These are phyloP conservation scores for Blastocystis sp. DNA, from an alignment of 352 stramenopile genomes.

Conservation along the genomic window DNA sequence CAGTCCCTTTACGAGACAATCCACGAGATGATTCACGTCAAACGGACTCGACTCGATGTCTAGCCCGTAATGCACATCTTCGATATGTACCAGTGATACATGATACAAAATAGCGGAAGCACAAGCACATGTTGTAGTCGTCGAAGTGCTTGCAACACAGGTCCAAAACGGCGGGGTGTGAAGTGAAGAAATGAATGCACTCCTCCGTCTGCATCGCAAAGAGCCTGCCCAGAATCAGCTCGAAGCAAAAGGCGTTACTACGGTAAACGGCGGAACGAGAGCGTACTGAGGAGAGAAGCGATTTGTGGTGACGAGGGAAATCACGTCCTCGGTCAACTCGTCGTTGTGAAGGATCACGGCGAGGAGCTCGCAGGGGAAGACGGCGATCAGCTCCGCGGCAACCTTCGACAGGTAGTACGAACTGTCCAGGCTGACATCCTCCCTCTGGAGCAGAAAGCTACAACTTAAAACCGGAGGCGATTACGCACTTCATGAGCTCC, in stretches of 20 bases:
- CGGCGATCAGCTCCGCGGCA: conserved; percentile 7
- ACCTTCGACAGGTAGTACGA: conserved; percentile 27
- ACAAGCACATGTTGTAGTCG: not conserved
- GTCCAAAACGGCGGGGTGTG: conserved; percentile 5
- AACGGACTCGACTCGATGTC: not conserved
- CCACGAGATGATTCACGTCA: conserved; percentile 2
- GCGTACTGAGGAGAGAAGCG: conserved; percentile 49
- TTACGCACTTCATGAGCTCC: not conserved
- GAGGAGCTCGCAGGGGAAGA: not conserved
- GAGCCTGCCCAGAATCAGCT: conserved; percentile 5
- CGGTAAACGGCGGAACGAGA: not conserved
- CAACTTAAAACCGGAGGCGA: not conserved
- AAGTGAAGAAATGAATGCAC: not conserved
- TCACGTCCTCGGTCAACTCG: not conserved
- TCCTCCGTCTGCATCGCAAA: not conserved
- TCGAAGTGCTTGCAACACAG: conserved; percentile 10
- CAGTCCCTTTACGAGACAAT: not conserved
- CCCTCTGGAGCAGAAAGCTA: conserved; percentile 48
- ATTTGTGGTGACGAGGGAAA: conserved; percentile 2
- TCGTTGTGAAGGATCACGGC: not conserved
- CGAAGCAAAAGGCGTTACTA: conserved; percentile 64
- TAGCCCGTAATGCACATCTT: not conserved
- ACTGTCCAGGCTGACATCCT: not conserved
- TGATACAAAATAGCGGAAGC: not conserved
- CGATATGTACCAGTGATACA: not conserved